Base-by-base conservation (phyloP, 306 rosid species). In the Datisca glomerata region DNA sequence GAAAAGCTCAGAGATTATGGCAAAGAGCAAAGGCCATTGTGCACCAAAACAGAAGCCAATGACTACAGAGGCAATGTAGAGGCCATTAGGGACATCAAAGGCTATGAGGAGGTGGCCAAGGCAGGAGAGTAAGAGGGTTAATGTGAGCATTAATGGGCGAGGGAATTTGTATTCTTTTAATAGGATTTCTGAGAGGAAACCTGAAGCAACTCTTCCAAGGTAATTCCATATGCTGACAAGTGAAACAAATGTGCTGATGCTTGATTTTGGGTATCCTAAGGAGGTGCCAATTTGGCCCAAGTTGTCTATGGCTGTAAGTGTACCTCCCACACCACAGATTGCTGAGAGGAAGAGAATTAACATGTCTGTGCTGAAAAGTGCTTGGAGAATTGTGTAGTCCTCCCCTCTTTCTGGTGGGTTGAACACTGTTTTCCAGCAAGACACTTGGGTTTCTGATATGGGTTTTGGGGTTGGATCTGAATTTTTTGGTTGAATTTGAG, bases 101-200 rank as follows among this genome's bases (percentile, higher is more conserved):
- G 73, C 73, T 9, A 61, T 67, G 6, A 67, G 54, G 25, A 67
- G 45, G 36, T 67, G 47, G 24, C 73, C 64, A 8, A 44, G 9
- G 12, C 64, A 61, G 6, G 73, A 55, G 12, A 55, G 11, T 9
- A 67, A 12, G 18, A 67, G 68, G 18, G 56, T 32, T 0, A 67
- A 4, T 24, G 73, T 38, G 14, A 67, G 56, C 59, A 67, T 55
- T 2, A 67, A 31, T 14, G 68, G 64, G 4, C 73, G 41, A 5
- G 56, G 64, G 24, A 48, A 49, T 40, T 61, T 60, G 60, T 45
- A 67, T 45, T 55, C 61, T 1, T 51, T 60, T 14, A 60, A 10
- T 24, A 61, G 39, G 4, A 57, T 47, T 47, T 57, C 64, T 1
- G 56, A 57, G 18, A 32, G 18, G 24, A 57, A 39, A 15, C 56